Percentiles rank a stretch among this genome's conserved stretches.
phyloP scores from a whole-genome alignment of 331 rosid genomes.

The Erythrophleum ivorense region DNA sequence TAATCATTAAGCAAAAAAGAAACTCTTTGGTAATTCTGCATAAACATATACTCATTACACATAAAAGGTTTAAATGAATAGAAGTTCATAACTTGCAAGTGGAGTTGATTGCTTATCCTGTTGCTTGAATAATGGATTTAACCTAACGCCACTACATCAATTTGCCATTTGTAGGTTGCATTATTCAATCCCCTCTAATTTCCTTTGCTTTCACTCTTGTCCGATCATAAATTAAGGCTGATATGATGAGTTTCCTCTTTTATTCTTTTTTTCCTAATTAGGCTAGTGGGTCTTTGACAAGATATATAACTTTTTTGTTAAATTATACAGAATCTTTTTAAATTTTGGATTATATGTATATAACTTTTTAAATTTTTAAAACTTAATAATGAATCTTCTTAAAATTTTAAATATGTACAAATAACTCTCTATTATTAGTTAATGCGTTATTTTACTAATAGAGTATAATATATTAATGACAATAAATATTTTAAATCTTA shows the following conservation, averaged over 20 bases:
- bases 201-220: background rate
- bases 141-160: constrained; percentile 36
- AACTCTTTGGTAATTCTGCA: constrained; percentile 4
- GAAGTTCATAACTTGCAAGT: background rate
- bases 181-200: background rate
- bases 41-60: constrained; percentile 10
- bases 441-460: too few relatives aligned
- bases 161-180: constrained; percentile 5
- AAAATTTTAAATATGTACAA: too few relatives aligned
- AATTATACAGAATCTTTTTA: too few relatives aligned
- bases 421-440: too few relatives aligned
- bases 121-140: constrained; percentile 41
- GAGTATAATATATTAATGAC: too few relatives aligned
- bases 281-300: background rate
- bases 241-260: background rate
- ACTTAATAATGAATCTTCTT: too few relatives aligned
- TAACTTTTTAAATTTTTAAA: too few relatives aligned
- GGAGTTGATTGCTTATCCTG: background rate
- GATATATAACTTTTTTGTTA: too few relatives aligned
- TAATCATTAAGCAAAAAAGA: constrained; percentile 5
- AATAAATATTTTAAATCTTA: too few relatives aligned
- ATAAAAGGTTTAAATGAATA: background rate
- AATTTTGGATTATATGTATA: too few relatives aligned
- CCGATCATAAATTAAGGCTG: background rate
- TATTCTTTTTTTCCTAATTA: background rate